Evolutionary conservation across 495 filamentous ascomycete species (phyloP), one percentile per base, ranked within the genome.

Genomic region (Neurospora discreta): DNA sequence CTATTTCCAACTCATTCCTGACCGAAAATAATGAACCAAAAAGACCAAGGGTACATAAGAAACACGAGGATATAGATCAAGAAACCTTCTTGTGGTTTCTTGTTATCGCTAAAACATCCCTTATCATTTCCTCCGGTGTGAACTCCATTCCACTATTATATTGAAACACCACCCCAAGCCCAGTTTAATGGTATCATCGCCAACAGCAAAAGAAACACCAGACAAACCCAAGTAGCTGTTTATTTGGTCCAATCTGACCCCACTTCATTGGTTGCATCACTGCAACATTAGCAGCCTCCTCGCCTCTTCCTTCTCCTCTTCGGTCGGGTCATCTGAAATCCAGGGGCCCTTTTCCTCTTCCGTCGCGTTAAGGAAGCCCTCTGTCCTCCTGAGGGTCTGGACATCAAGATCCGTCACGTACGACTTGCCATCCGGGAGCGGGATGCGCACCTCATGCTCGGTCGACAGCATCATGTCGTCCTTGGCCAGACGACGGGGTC

Each of bases 381-480:
- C 87, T 18, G 93, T 94, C 40, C 94, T 89, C 82, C 90, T 92
- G 82, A 98, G 78, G 3, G 94, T 97, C 84, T 94, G 89, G 46
- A 97, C 87, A 77, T 99, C 96, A 67, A 99, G 86, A 77, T 99
- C 96, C 13, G 95, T 98, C 68, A 97, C 89, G 77, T 96, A 98
- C 7, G 87, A 86, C 52, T 89, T 89, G 73, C 89, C 89, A 73
- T 88, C 88, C 38, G 85, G 86, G 23, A 97, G 88, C 80, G 87
- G 89, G 78, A 97, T 82, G 75, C 94, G 93, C 69, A 98, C 93
- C 81, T 99, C 96, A 75, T 94, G 95, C 75, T 97, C 93, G 33
- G 91, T 92, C 76, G 93, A 92, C 46, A 99, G 90, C 93, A 97
- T 95, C 95, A 98, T 97, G 84, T 98, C 96, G 79, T 99, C 96